A percentile compares a stretch with the other conserved stretches of the same genome.
These are phyloP conservation scores for Lathyrus oleraceus DNA, from an alignment of 306 rosid species.

Conservation along the genomic window DNA sequence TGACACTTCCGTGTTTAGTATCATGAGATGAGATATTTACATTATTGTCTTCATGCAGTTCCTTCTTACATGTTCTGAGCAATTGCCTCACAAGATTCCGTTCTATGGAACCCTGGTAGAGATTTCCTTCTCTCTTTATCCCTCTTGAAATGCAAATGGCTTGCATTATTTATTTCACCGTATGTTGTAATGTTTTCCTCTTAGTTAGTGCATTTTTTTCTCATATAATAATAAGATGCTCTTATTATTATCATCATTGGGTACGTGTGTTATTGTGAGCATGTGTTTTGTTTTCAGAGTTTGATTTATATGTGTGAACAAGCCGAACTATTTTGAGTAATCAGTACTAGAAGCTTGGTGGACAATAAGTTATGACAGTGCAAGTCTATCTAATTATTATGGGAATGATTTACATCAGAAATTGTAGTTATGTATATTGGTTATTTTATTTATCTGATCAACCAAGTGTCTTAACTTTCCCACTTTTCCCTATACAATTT, in stretches of 20 bases:
- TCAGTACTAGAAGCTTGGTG: not conserved
- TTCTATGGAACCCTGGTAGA: conserved; percentile 85
- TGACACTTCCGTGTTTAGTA: conserved; percentile 4
- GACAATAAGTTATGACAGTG: conserved; percentile 3
- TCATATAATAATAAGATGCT: not conserved
- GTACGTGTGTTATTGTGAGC: not conserved
- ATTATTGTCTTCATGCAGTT: conserved; percentile 58
- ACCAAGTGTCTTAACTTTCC: not conserved
- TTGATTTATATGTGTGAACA: not conserved
- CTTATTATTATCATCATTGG: not conserved
- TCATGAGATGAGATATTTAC: conserved; percentile 9
- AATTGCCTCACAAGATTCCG: conserved; percentile 93
- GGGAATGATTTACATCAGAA: not conserved
- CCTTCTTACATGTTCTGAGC: conserved; percentile 75
- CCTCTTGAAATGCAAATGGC: conserved; percentile 4
- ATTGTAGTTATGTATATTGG: not conserved
- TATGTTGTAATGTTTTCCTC: conserved; percentile 10
- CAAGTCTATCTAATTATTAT: conserved; percentile 18
- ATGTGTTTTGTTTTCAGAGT: not conserved
- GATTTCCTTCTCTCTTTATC: conserved; percentile 7
- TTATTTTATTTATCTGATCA: not conserved
- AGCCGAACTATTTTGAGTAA: not conserved
- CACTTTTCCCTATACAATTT: not conserved
- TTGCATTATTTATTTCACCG: not conserved
- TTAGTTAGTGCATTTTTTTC: not conserved